Percentiles rank a stretch among this genome's conserved stretches.
Conservation (phyloP, 768 basidiomycete species). For the Tulasnella sp. region DNA sequence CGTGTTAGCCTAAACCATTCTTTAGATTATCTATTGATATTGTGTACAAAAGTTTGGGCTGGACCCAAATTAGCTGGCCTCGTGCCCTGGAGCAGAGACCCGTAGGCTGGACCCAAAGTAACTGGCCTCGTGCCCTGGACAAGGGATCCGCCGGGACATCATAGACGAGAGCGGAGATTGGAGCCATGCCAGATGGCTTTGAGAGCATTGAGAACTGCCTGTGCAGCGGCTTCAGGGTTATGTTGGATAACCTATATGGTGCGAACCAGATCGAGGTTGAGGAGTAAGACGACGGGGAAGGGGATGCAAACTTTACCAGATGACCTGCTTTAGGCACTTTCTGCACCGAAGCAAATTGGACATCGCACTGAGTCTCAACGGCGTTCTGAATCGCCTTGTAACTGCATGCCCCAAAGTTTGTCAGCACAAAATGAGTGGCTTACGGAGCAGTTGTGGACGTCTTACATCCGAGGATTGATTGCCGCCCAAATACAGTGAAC, state of each 20-base stretch:
- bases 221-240: not conserved
- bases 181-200: not conserved
- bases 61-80: too few species aligned
- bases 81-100: too few species aligned
- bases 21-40: not conserved
- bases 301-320: not conserved
- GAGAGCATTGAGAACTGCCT: not conserved
- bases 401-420: not conserved
- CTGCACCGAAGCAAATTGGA: not conserved
- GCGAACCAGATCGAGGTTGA: not conserved
- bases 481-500: not conserved
- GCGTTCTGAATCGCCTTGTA: not conserved
- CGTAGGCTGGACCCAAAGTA: too few species aligned
- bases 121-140: too few species aligned
- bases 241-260: not conserved
- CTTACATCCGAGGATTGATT: not conserved
- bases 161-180: not conserved
- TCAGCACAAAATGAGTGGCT: not conserved
- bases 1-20: conserved; percentile 37
- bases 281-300: not conserved
- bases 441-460: not conserved
- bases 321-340: not conserved
- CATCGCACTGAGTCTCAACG: not conserved
- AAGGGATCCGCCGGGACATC: not conserved
- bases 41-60: not conserved